These are phyloP conservation scores for Colletotrichum eremochloae DNA, from an alignment of 2,329 filamentous ascomycete species.

Conservation along the genomic window DNA sequence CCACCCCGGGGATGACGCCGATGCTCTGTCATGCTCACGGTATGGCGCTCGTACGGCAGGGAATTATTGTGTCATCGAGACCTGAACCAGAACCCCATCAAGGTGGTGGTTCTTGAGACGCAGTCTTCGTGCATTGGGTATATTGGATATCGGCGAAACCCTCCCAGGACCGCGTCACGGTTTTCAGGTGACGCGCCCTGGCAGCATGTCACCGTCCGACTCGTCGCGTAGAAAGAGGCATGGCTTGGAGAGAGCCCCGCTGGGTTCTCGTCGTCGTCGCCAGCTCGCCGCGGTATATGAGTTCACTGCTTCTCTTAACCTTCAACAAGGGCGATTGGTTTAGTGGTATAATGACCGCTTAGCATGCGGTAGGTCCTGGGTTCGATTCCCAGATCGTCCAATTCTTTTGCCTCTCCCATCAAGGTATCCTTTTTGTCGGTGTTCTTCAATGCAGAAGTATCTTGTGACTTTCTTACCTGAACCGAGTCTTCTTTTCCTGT, in stretches of 20 bases:
- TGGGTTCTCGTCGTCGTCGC: not conserved
- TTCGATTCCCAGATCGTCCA: slow-evolving; percentile 42
- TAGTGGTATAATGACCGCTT: slow-evolving; percentile 42
- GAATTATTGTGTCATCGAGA: not conserved
- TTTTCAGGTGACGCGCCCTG: not conserved
- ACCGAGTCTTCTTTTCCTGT: not conserved
- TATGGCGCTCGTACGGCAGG: not conserved
- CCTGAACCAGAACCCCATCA: not conserved
- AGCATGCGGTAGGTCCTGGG: slow-evolving; percentile 41
- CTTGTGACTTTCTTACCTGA: not conserved
- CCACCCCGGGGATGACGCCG: not conserved
- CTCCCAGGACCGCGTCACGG: not conserved
- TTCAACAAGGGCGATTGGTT: slow-evolving; percentile 37
- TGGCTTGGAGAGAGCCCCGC: not conserved
- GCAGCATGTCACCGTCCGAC: not conserved
- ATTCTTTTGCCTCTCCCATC: not conserved
- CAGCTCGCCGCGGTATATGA: not conserved
- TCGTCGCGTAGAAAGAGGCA: not conserved
- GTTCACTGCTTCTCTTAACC: too few species aligned
- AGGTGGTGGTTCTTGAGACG: not conserved
- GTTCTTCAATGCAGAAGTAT: too few species aligned
- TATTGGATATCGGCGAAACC: not conserved
- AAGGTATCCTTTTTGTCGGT: too few species aligned
- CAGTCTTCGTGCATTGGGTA: not conserved
- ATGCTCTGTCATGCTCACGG: not conserved